Conservation (phyloP, 306 rosid species). For the Luffa acutangula region DNA sequence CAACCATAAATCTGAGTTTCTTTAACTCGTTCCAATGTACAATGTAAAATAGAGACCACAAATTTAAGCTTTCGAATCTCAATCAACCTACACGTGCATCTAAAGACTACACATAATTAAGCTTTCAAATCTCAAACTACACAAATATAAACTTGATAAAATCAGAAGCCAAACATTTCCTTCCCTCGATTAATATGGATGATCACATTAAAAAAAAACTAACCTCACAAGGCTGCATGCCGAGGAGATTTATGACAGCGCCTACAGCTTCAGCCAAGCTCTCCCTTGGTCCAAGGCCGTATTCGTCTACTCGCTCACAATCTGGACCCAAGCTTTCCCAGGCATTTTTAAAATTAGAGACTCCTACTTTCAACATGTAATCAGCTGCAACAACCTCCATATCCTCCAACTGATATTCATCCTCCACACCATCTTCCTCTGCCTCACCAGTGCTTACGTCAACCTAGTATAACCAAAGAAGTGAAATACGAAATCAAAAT, state of each 20-base stretch:
- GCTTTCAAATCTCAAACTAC: not conserved
- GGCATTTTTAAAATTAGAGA: conserved; percentile 79
- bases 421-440: conserved; percentile 96
- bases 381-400: conserved; percentile 94
- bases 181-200: not conserved
- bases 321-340: conserved; percentile 87
- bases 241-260: conserved; percentile 78
- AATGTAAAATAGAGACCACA: not conserved
- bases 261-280: conserved; percentile 76
- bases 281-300: conserved; percentile 93
- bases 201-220: not conserved
- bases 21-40: not conserved
- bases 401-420: conserved; percentile 96
- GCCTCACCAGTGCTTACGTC: conserved; percentile 84
- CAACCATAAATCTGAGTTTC: not conserved
- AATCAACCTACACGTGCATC: not conserved
- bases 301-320: conserved; percentile 75
- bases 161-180: not conserved
- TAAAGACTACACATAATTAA: not conserved
- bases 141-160: not conserved
- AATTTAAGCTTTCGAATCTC: not conserved
- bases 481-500: not conserved
- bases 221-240: conserved; percentile 99
- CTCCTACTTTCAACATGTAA: conserved; percentile 81
- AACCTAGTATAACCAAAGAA: conserved; percentile 40